phyloP scores from a whole-genome alignment of 202 grass and related monocot species.

The Digitaria exilis region DNA sequence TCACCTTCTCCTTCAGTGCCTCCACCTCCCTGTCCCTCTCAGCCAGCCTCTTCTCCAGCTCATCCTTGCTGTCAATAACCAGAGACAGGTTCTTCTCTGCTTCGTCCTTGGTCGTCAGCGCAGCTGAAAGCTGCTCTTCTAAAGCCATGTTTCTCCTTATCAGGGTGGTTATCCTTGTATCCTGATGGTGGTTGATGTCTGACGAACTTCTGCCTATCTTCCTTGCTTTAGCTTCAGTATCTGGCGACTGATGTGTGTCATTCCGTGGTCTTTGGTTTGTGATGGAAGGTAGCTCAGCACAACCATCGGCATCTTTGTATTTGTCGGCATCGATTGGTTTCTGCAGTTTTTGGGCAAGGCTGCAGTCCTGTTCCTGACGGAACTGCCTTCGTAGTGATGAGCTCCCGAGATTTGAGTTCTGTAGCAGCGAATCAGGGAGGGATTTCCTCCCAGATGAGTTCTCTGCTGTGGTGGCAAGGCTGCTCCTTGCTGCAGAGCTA shows the following conservation, averaged over 20 bases:
- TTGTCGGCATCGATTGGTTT: constrained; percentile 78
- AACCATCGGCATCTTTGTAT: constrained; percentile 59
- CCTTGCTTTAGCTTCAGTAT: constrained; percentile 53
- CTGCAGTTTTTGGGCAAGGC: constrained; percentile 82
- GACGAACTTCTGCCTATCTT: constrained; percentile 62
- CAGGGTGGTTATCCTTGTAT: constrained; percentile 63
- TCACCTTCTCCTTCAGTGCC: constrained; percentile 74
- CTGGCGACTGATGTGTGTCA: constrained; percentile 31
- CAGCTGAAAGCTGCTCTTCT: constrained; percentile 62
- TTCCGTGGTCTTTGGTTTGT: constrained; percentile 43
- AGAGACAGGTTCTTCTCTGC: constrained; percentile 73
- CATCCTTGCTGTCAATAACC: constrained; percentile 68
- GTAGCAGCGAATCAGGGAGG: constrained; percentile 68
- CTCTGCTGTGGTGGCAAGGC: constrained; percentile 71
- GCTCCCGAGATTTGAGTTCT: constrained; percentile 50
- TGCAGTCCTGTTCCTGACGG: constrained; percentile 71
- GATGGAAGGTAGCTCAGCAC: constrained; percentile 41
- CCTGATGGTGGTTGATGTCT: constrained; percentile 62
- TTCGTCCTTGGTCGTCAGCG: constrained; percentile 60
- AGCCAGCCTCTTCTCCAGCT: constrained; percentile 70
- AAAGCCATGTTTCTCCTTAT: constrained; percentile 62
- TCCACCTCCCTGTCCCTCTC: constrained; percentile 68
- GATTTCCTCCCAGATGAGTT: constrained; percentile 78
- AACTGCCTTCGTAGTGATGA: constrained; percentile 77
- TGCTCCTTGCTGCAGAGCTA: constrained; percentile 56